Conservation (phyloP, 768 basidiomycete genomes). For the Lactarius vividus region DNA sequence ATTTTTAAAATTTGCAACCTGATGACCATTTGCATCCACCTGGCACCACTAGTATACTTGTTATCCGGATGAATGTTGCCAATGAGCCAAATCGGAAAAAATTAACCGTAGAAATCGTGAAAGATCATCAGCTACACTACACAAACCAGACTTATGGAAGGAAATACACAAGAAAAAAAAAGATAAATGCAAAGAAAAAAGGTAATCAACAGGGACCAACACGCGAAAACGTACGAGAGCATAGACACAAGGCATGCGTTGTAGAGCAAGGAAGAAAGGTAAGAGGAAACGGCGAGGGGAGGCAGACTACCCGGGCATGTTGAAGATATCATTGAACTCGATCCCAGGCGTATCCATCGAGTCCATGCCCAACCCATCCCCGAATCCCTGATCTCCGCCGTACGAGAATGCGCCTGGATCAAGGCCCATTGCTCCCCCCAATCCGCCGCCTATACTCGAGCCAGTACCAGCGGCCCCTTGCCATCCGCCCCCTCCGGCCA, state of each 20-base stretch:
- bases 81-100: not conserved
- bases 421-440: conserved; percentile 18
- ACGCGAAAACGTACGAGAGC: not conserved
- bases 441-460: conserved; percentile 16
- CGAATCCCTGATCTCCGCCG: conserved; percentile 20
- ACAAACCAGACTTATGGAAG: conserved; percentile 9
- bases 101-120: conserved; percentile 16
- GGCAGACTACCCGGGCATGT: conserved; percentile 20
- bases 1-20: no score
- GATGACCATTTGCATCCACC: no score
- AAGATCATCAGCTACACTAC: conserved; percentile 25
- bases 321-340: conserved; percentile 29
- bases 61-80: not conserved
- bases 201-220: not conserved
- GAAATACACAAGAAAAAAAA: conserved; percentile 1
- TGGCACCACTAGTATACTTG: no score
- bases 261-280: not conserved
- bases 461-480: conserved; percentile 1
- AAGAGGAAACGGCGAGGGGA: no score
- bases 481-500: conserved; percentile 14
- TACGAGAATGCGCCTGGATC: conserved; percentile 19
- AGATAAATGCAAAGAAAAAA: conserved; percentile 3
- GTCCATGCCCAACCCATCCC: conserved; percentile 22
- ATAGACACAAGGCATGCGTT: conserved; percentile 7
- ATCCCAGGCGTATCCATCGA: conserved; percentile 25